Base-by-base conservation (phyloP, 768 basidiomycete species). In the Lentinula lateritia region DNA sequence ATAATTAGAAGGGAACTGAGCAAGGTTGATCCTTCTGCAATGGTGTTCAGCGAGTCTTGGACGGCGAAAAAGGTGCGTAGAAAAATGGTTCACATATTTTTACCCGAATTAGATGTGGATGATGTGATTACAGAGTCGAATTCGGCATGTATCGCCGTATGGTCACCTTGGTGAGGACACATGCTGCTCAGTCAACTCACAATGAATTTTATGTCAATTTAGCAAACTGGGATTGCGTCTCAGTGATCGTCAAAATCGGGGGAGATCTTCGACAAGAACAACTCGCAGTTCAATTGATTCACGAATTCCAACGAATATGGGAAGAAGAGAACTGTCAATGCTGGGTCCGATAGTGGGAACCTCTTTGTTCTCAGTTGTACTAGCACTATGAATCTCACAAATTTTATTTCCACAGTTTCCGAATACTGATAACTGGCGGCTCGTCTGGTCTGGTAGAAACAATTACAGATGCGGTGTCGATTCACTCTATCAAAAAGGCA, bases 401-500 rank as follows among this genome's bases (percentile, higher is more conserved):
- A 15, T 52, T 23, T n/a, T 54, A 3, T 38, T 15, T 54, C 28
- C 52, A 5, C 66, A 97, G 95, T 74, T 98, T 98, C 82, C 89
- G 93, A 3, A 99, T 99, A 62, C 74, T 98, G 62, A 96, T 98
- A 64, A 97, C 95, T 1, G 95, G 95, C 5, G 92, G 90, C 50
- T 85, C 85, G 2, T 98, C 97, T 12, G 97, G 95, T 23, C 74
- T 99, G 54, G 93, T 99, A 0, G 97, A 99, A 75, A 99, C 97
- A 0, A 98, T 99, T 65, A 98, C 94, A 3, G 97, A 99, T 67
- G 92, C 96, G 0, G 94, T 98, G 0, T 98, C 97, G 5, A 93
- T 99, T 66, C 97, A 99, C 71, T 98, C 97, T 1, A 97, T 99
- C 73, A 99, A 99, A 80, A 99, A 99, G 75, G 91, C 93, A 2